A percentile compares a stretch with the other conserved stretches of the same genome.
Evolutionary conservation across 1,139 yeast species (phyloP).

Genomic region (Candida labiduridarum): DNA sequence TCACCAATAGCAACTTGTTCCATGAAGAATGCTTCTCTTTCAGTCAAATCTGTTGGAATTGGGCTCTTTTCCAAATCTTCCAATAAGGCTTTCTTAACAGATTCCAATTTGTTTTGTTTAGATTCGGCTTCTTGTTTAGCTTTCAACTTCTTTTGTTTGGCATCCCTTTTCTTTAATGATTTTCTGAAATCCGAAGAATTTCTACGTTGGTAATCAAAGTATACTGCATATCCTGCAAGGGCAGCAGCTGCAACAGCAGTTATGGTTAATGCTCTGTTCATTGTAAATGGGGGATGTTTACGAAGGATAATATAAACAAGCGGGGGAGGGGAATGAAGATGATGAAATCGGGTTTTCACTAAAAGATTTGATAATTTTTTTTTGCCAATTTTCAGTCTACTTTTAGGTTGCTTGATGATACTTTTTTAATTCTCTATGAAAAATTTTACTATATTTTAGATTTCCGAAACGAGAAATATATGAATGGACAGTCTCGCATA

Average conservation of each 20-base stretch:
- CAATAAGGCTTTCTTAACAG: constrained; percentile 62
- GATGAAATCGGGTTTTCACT: background rate
- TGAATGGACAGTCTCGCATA: background rate
- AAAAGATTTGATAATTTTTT: background rate
- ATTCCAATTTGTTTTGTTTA: constrained; percentile 61
- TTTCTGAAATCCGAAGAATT: constrained; percentile 79
- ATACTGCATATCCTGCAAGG: constrained; percentile 73
- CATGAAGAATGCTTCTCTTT: constrained; percentile 78
- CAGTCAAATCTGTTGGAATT: constrained; percentile 68
- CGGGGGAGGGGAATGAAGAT: background rate
- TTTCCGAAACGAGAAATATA: constrained; percentile 9
- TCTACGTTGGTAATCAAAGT: constrained; percentile 93
- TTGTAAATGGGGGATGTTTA: constrained; percentile 13
- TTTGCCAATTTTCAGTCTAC: constrained; percentile 1
- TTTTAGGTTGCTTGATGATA: constrained; percentile 5
- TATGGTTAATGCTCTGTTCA: constrained; percentile 49
- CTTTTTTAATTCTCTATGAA: background rate
- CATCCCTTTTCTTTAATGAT: constrained; percentile 62
- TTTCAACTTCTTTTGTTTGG: constrained; percentile 58
- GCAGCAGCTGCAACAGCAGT: constrained; percentile 59
- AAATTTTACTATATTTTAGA: constrained; percentile 4
- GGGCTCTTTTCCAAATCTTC: constrained; percentile 72
- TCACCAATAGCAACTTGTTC: constrained; percentile 86
- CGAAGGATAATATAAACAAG: background rate
- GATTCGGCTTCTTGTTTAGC: constrained; percentile 59